Conservation (phyloP, 371 early-diverging fungal species). For the Encephalitozoon cuniculi region DNA sequence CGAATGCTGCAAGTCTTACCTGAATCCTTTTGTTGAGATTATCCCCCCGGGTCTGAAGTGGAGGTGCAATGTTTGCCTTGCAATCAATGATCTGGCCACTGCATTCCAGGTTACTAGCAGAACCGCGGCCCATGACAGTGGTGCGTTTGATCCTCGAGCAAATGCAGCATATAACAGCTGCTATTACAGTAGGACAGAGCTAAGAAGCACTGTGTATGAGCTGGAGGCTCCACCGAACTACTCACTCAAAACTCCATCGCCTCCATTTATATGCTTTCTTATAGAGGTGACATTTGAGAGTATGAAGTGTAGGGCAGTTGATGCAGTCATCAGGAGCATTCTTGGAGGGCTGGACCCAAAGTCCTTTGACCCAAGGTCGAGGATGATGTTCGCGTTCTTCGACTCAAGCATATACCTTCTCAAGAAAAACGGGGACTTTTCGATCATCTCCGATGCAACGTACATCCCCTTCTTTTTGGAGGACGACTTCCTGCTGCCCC, state of each 20-base stretch:
- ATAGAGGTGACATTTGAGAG: conserved; percentile 52
- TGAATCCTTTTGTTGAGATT: conserved; percentile 60
- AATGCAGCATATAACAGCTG: conserved; percentile 44
- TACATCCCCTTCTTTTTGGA: conserved; percentile 27
- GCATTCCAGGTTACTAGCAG: conserved; percentile 43
- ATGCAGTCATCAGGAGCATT: conserved; percentile 22
- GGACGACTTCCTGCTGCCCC: conserved; percentile 27
- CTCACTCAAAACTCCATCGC: conserved; percentile 24
- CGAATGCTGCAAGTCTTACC: conserved; percentile 55
- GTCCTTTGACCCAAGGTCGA: conserved; percentile 21
- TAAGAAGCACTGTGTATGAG: conserved; percentile 51
- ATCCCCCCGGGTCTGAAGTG: conserved; percentile 61
- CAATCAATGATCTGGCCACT: conserved; percentile 39
- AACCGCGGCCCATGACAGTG: background rate
- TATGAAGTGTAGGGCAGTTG: conserved; percentile 16
- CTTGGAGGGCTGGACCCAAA: conserved; percentile 21
- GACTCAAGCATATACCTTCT: conserved; percentile 30
- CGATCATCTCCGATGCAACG: conserved; percentile 14
- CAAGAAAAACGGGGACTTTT: conserved; percentile 21
- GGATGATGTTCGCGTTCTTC: conserved; percentile 46
- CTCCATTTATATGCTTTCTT: conserved; percentile 37
- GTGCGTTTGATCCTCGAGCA: conserved; percentile 36
- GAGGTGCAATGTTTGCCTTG: conserved; percentile 59
- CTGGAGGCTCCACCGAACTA: conserved; percentile 44
- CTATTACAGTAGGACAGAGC: conserved; percentile 27